Conservation (phyloP, 1,284 basidiomycete species). For the Chondrostereum purpureum region DNA sequence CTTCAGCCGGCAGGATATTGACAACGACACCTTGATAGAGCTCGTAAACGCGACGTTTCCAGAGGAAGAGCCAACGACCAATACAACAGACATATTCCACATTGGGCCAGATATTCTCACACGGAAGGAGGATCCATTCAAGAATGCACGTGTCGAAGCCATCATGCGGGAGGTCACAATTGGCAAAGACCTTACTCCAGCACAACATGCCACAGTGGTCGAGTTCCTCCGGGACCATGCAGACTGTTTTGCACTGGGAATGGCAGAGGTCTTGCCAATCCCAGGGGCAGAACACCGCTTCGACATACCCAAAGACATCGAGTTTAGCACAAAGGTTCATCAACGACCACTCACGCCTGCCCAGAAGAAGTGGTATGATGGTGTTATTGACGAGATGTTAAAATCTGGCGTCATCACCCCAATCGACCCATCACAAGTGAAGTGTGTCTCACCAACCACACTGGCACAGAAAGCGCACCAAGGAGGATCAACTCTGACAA, state of each 20-base stretch:
- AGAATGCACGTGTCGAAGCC: slow-evolving; percentile 16
- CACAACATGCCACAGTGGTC: slow-evolving; percentile 12
- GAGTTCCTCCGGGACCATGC: slow-evolving; percentile 17
- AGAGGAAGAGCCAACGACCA: too few species aligned
- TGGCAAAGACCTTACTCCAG: slow-evolving; percentile 16
- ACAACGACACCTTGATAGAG: too few species aligned
- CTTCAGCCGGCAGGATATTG: too few species aligned
- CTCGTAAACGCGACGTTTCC: too few species aligned
- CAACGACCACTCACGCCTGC: slow-evolving; percentile 2
- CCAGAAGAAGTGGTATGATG: neutral
- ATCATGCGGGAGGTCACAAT: slow-evolving; percentile 17
- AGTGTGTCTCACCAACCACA: slow-evolving; percentile 15
- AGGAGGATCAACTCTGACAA: slow-evolving; percentile 9
- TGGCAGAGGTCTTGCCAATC: slow-evolving; percentile 20
- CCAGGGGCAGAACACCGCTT: slow-evolving; percentile 19
- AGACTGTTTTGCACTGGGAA: slow-evolving; percentile 25
- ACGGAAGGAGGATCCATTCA: too few species aligned
- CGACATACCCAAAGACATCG: slow-evolving; percentile 16
- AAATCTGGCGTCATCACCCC: slow-evolving; percentile 7
- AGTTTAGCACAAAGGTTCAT: slow-evolving; percentile 1
- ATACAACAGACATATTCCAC: too few species aligned
- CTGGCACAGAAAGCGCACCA: slow-evolving; percentile 17
- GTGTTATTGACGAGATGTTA: slow-evolving; percentile 23
- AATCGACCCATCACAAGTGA: slow-evolving; percentile 15
- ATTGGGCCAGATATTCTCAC: too few species aligned